Evolutionary conservation across 768 basidiomycete species (phyloP).

Genomic region (Pleurotus pulmonarius): DNA sequence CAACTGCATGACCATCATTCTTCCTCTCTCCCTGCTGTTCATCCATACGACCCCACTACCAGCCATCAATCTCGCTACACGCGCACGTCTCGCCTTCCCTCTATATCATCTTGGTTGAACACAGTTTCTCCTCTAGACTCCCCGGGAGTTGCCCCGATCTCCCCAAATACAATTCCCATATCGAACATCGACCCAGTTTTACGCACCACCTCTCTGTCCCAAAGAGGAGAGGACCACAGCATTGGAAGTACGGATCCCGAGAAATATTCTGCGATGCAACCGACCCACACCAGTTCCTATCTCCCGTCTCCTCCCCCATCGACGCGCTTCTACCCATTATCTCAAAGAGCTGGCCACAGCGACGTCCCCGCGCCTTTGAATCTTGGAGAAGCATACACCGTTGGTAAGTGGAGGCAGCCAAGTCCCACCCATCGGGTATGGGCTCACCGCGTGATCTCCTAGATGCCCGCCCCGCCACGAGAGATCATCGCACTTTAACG

Average conservation of each 20-base stretch:
- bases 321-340: constrained; percentile 40
- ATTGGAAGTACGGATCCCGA: neutral
- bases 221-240: neutral
- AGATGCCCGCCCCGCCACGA: constrained; percentile 11
- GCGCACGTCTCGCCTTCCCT: constrained; percentile 42
- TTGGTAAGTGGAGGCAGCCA: constrained; percentile 12
- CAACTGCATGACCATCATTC: neutral
- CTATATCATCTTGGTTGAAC: constrained; percentile 69
- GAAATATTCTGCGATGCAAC: neutral
- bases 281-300: constrained; percentile 19
- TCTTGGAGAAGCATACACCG: constrained; percentile 23
- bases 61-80: constrained; percentile 9
- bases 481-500: constrained; percentile 21
- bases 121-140: constrained; percentile 25
- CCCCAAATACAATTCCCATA: constrained; percentile 13
- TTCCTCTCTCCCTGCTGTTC: neutral
- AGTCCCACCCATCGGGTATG: constrained; percentile 4
- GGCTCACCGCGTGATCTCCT: constrained; percentile 3
- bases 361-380: constrained; percentile 38
- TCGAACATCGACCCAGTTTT: constrained; percentile 2
- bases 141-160: constrained; percentile 28
- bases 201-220: constrained; percentile 11
- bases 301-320: constrained; percentile 59
- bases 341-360: neutral
- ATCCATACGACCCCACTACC: constrained; percentile 2